These are phyloP conservation scores for Bretschneidera sinensis DNA, from an alignment of 345 rosid genomes.

Conservation along the genomic window DNA sequence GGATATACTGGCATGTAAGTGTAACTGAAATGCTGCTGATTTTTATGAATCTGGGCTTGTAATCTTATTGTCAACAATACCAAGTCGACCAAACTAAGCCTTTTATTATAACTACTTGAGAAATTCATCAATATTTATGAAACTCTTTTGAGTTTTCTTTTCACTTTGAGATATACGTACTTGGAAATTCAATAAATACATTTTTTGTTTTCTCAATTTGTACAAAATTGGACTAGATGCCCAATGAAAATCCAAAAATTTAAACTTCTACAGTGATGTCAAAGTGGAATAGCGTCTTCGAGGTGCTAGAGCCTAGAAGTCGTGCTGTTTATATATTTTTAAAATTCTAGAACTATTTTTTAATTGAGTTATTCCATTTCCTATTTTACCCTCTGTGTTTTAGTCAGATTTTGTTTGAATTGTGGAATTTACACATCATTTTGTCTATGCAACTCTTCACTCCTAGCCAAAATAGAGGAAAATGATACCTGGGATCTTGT, in stretches of 20 bases:
- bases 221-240: too few relatives aligned
- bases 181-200: neutral
- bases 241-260: too few relatives aligned
- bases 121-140: neutral
- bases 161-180: neutral
- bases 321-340: too few relatives aligned
- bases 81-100: neutral
- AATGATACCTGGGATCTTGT: neutral
- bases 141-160: neutral
- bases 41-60: neutral
- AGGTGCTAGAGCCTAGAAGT: too few relatives aligned
- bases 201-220: too few relatives aligned
- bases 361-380: neutral
- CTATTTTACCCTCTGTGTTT: neutral
- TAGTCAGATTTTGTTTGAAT: neutral
- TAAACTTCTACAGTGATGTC: too few relatives aligned
- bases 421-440: neutral
- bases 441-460: neutral
- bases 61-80: neutral
- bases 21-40: neutral
- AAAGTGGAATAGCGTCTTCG: neutral
- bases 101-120: neutral
- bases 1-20: conserved; percentile 99
- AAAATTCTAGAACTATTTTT: too few relatives aligned
- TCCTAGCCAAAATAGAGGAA: neutral